Evolutionary conservation across 352 stramenopile species (phyloP).

Genomic region (Globisporangium nodosum): DNA sequence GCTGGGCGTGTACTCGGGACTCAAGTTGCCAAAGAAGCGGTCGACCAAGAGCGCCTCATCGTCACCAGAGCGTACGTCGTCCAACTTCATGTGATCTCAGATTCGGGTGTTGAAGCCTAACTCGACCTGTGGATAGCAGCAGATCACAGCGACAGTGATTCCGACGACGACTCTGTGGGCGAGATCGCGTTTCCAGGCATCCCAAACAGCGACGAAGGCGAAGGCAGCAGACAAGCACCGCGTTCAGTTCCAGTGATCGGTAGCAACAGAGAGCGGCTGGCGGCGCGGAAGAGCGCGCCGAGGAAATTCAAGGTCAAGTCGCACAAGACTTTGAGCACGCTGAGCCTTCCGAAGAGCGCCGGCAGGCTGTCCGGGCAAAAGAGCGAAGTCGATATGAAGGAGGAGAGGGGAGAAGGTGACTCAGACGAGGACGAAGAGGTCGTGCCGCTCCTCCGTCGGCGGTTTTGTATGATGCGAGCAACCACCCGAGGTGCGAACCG

Average conservation of each 20-base stretch:
- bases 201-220: background rate
- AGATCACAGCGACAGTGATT: background rate
- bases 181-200: constrained; percentile 6
- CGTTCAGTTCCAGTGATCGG: background rate
- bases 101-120: background rate
- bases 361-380: no score
- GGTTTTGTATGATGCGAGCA: constrained; percentile 29
- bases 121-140: background rate
- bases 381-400: background rate
- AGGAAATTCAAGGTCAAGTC: background rate
- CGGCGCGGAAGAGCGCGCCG: background rate
- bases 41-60: background rate
- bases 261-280: background rate
- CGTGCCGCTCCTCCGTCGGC: constrained; percentile 11
- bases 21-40: background rate
- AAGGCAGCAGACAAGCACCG: no score
- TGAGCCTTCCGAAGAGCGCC: background rate
- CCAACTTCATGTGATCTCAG: background rate
- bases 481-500: constrained; percentile 20
- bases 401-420: background rate
- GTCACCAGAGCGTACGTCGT: background rate
- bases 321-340: background rate
- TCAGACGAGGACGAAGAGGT: constrained; percentile 2
- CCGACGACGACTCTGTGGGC: background rate
- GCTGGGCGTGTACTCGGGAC: background rate